Evolutionary conservation across 2,329 filamentous ascomycete species (phyloP).

Genomic region (Lanzia echinophila): DNA sequence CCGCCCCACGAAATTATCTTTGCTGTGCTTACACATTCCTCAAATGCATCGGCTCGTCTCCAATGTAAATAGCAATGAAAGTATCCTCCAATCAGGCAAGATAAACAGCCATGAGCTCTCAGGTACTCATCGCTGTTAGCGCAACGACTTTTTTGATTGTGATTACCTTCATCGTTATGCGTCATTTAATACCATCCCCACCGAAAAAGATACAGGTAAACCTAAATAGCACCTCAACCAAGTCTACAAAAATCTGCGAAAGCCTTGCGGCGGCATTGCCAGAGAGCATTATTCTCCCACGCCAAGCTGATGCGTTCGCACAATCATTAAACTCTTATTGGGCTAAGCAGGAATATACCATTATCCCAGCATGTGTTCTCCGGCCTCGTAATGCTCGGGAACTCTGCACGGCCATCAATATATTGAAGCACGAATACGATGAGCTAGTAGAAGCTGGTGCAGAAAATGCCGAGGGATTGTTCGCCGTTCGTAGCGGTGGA

Average conservation of each 20-base stretch:
- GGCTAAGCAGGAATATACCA: slow-evolving; percentile 9
- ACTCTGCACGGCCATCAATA: slow-evolving; percentile 4
- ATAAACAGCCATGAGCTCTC: background rate
- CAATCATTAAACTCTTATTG: slow-evolving; percentile 7
- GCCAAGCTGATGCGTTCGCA: background rate
- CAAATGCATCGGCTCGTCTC: too few species aligned
- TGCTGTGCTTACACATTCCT: too few species aligned
- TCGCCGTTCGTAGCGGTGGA: slow-evolving; percentile 23
- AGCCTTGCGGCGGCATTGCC: background rate
- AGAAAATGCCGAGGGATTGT: slow-evolving; percentile 6
- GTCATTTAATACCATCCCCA: background rate
- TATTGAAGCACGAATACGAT: slow-evolving; percentile 5
- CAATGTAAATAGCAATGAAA: too few species aligned
- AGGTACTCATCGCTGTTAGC: background rate
- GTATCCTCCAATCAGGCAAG: background rate
- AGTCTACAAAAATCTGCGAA: background rate
- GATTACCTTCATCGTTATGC: background rate
- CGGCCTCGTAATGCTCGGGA: slow-evolving; percentile 7
- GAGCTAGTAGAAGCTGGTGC: background rate
- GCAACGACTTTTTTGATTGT: background rate
- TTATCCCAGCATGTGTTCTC: slow-evolving; percentile 9
- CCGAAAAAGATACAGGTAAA: background rate
- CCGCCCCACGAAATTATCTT: too few species aligned
- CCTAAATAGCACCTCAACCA: background rate
- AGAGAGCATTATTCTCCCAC: background rate